These are phyloP conservation scores for Zymoseptoria ardabiliae DNA, from an alignment of 2,329 filamentous ascomycete species.

Conservation along the genomic window DNA sequence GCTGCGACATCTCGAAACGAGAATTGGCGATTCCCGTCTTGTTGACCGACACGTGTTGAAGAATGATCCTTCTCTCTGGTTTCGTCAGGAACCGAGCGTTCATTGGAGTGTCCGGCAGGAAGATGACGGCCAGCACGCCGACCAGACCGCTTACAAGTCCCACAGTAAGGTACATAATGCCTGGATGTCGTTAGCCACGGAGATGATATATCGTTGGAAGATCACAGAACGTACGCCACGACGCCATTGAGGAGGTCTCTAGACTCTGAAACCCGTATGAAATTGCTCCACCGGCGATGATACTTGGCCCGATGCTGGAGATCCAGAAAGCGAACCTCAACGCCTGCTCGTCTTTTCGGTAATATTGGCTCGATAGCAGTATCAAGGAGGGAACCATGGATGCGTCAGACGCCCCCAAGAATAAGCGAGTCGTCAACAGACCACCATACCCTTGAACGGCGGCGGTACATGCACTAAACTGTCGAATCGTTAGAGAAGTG, in stretches of 20 bases:
- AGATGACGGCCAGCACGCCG: slow-evolving; percentile 27
- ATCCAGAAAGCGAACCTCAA: slow-evolving; percentile 60
- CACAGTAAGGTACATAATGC: slow-evolving; percentile 36
- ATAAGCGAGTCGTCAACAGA: slow-evolving; percentile 41
- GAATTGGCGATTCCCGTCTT: slow-evolving; percentile 30
- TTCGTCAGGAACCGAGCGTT: slow-evolving; percentile 20
- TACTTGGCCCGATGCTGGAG: slow-evolving; percentile 51
- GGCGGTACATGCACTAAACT: slow-evolving; percentile 44
- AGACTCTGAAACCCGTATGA: slow-evolving; percentile 51
- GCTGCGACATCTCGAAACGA: slow-evolving; percentile 43
- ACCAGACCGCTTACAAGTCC: slow-evolving; percentile 36
- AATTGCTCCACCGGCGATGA: slow-evolving; percentile 48
- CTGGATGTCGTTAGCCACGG: slow-evolving; percentile 3
- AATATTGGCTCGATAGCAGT: slow-evolving; percentile 45
- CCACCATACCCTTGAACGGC: slow-evolving; percentile 40
- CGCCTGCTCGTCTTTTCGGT: slow-evolving; percentile 48
- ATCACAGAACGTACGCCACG: slow-evolving; percentile 12
- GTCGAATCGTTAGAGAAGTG: not conserved
- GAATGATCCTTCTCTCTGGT: slow-evolving; percentile 38
- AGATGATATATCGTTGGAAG: too few relatives aligned
- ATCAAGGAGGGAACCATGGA: slow-evolving; percentile 48
- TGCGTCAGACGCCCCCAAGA: slow-evolving; percentile 48
- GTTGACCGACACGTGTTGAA: slow-evolving; percentile 38
- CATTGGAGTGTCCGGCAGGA: slow-evolving; percentile 29
- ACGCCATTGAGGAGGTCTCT: not conserved